Percentiles rank a stretch among this genome's conserved stretches.
Evolutionary conservation across 306 rosid species (phyloP).

Genomic region (Malus sylvestris): DNA sequence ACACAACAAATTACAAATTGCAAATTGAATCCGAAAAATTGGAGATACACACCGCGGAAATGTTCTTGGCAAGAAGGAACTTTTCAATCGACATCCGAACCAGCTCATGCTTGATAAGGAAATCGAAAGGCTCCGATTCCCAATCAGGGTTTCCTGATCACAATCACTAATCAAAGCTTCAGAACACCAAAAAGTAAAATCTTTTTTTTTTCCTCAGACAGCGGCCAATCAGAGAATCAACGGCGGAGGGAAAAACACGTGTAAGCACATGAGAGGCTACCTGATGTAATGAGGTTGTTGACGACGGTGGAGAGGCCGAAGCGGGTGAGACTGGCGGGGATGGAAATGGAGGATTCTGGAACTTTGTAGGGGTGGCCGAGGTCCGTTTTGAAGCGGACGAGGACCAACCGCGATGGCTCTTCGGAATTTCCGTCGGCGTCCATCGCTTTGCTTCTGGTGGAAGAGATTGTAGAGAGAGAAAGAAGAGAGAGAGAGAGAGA

Average conservation of each 20-base stretch:
- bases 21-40: not conserved
- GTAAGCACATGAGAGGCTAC: conserved; percentile 12
- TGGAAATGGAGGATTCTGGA: conserved; percentile 47
- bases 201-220: not conserved
- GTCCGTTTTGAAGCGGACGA: conserved; percentile 75
- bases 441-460: conserved; percentile 14
- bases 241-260: not conserved
- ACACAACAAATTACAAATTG: not conserved
- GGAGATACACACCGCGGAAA: conserved; percentile 54
- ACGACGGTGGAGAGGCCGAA: conserved; percentile 70
- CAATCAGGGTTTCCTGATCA: conserved; percentile 45
- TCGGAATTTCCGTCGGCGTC: conserved; percentile 39
- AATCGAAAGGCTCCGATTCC: conserved; percentile 70
- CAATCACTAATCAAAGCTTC: not conserved
- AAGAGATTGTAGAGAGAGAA: not conserved
- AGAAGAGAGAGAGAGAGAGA: not conserved
- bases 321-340: conserved; percentile 70
- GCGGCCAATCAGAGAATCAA: not conserved
- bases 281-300: conserved; percentile 56
- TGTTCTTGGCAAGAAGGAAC: conserved; percentile 80
- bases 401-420: conserved; percentile 41
- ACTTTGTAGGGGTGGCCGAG: conserved; percentile 42
- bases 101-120: conserved; percentile 77
- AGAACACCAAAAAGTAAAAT: not conserved
- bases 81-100: conserved; percentile 79